Conservation (phyloP, 192 early-diverging fungal genomes). For the Rhizophlyctis rosea region DNA sequence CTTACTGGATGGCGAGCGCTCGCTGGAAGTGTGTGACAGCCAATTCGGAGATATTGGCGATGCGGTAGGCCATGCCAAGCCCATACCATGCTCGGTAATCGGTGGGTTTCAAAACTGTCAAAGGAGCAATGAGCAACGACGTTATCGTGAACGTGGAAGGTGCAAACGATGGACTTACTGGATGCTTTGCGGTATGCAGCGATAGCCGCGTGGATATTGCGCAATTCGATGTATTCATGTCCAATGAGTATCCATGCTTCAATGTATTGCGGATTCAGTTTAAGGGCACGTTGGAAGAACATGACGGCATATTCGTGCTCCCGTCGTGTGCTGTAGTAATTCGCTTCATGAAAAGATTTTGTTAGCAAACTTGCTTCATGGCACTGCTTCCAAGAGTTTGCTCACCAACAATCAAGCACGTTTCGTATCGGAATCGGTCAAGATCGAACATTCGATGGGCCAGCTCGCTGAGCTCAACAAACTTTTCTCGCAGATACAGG, state of each 20-base stretch:
- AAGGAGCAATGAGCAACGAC: not conserved
- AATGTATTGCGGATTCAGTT: constrained; percentile 72
- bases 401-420: constrained; percentile 53
- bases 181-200: constrained; percentile 84
- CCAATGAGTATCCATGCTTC: constrained; percentile 91
- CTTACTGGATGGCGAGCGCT: constrained; percentile 60
- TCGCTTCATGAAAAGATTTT: constrained; percentile 48
- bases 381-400: not conserved
- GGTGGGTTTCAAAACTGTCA: constrained; percentile 62
- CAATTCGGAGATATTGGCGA: constrained; percentile 76
- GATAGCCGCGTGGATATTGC: constrained; percentile 83
- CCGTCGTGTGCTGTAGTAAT: constrained; percentile 80
- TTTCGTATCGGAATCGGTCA: constrained; percentile 84
- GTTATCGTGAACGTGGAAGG: not conserved
- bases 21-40: constrained; percentile 80
- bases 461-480: constrained; percentile 67
- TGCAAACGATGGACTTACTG: constrained; percentile 41
- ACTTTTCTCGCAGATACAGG: constrained; percentile 74
- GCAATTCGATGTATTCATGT: constrained; percentile 91
- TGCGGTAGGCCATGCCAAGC: constrained; percentile 85
- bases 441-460: constrained; percentile 69
- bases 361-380: not conserved
- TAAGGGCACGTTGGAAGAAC: constrained; percentile 80
- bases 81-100: constrained; percentile 94
- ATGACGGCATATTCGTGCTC: constrained; percentile 83